Base-by-base conservation (phyloP, 352 stramenopile genomes). In the Chrysophaeum taylorii region DNA sequence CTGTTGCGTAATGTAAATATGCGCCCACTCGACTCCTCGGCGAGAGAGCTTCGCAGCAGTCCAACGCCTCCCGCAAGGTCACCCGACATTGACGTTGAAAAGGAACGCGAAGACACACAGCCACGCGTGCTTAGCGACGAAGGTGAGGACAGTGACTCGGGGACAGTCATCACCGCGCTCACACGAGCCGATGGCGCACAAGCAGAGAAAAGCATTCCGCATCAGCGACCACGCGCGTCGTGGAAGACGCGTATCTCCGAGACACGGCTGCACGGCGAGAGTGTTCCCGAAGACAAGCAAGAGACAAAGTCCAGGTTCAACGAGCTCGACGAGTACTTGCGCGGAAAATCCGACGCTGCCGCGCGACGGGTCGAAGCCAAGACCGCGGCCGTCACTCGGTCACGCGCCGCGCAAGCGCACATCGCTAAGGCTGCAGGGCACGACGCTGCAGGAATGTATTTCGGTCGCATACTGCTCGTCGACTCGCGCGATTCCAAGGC, bases 301-400 rank as follows among this genome's bases (percentile, higher is more conserved):
- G 74, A 81, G 74, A 71, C 75, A 29, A 77, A 75, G 42, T 69
- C 74, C 48, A 76, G 79, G 73, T 79, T 77, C 52, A 69, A 77
- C 53, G 73, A 80, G 57, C 60, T 80, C n/a, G 75, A 79, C 54
- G 66, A 79, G 54, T 83, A 82, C 41, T 69, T 82, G 16, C 64
- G 76, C 60, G 74, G 74, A 15, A 74, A 43, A 25, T 64, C 68
- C 21, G 54, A 74, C 29, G 41, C 29, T 25, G 66, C 60, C 31
- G 64, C 42, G 33, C 68, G 38, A 23, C 71, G 69, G 74, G 50
- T 29, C 37, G 68, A 72, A 69, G 45, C 42, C 33, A 35, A 61
- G 63, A 57, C 63, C 64, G 41, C 64, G 52, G 52, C 38, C 21
- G 36, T 42, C 9, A 70, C 42, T 41, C 54, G 45, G 37, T 50